phyloP scores from a whole-genome alignment of 352 stramenopile genomes.

The Phytophthora capsici region DNA sequence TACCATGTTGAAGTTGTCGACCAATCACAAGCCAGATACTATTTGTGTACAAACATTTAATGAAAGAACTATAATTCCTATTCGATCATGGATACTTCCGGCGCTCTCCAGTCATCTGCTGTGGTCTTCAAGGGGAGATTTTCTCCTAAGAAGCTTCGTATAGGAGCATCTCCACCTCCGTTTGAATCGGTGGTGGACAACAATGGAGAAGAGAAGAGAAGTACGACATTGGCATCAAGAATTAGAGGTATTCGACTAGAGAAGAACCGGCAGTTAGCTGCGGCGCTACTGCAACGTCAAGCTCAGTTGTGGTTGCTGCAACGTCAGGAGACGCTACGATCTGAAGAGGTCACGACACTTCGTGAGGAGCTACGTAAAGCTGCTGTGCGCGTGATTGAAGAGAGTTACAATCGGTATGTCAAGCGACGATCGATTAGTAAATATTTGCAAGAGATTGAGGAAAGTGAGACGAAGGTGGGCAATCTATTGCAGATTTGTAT shows the following conservation, averaged over 20 bases:
- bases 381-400: conserved; percentile 21
- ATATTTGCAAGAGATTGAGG: conserved; percentile 20
- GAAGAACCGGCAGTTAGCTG: conserved; percentile 17
- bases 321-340: conserved; percentile 13
- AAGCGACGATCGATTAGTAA: conserved; percentile 23
- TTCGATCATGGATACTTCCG: conserved; percentile 14
- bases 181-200: conserved; percentile 2
- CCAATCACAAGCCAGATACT: conserved; percentile 10
- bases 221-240: neutral
- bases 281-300: conserved; percentile 24
- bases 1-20: conserved; percentile 26
- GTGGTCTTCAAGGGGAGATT: conserved; percentile 7
- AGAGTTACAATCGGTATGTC: conserved; percentile 17
- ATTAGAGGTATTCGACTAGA: neutral
- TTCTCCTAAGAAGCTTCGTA: conserved; percentile 4
- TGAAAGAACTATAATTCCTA: no score
- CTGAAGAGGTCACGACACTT: conserved; percentile 18
- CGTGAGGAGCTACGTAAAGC: conserved; percentile 16
- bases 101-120: neutral
- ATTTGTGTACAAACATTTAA: conserved; percentile 23
- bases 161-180: neutral
- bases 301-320: conserved; percentile 37
- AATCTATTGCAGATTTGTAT: conserved; percentile 13
- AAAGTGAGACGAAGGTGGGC: conserved; percentile 19
- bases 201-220: conserved; percentile 15